Evolutionary conservation across 2,329 filamentous ascomycete genomes (phyloP).

Genomic region (Paecilomyces niveus): DNA sequence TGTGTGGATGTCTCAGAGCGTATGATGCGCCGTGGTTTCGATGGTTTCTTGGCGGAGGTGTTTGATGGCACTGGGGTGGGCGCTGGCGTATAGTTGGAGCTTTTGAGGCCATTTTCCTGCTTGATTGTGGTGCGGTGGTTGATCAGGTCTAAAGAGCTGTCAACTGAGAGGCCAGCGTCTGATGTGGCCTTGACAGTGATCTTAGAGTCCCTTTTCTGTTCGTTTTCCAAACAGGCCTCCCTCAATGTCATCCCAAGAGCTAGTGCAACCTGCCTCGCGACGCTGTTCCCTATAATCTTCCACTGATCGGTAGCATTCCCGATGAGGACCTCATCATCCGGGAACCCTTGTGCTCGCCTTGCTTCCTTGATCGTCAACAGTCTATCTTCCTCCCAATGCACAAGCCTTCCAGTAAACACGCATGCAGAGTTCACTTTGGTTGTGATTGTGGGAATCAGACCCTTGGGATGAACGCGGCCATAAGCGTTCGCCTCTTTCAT

Average conservation of each 20-base stretch:
- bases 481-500: conserved; percentile 14
- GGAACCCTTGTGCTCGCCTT: conserved; percentile 62
- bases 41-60: not conserved
- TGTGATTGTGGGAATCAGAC: conserved; percentile 57
- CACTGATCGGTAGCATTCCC: conserved; percentile 52
- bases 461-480: conserved; percentile 31
- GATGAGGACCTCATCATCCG: conserved; percentile 62
- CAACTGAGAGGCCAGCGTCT: too few relatives aligned
- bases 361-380: conserved; percentile 60
- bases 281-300: conserved; percentile 68
- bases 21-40: not conserved
- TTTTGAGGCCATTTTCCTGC: not conserved
- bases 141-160: not conserved
- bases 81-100: not conserved
- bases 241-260: conserved; percentile 58
- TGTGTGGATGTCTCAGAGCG: not conserved
- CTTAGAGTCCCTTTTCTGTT: not conserved
- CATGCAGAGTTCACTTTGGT: conserved; percentile 49
- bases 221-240: conserved; percentile 43
- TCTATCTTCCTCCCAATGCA: conserved; percentile 63
- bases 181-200: conserved; percentile 1
- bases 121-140: not conserved
- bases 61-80: not conserved
- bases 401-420: conserved; percentile 44
- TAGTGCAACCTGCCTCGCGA: conserved; percentile 61